Base-by-base conservation (phyloP, 805 yeast species). In the Kluyveromyces wickerhamii region DNA sequence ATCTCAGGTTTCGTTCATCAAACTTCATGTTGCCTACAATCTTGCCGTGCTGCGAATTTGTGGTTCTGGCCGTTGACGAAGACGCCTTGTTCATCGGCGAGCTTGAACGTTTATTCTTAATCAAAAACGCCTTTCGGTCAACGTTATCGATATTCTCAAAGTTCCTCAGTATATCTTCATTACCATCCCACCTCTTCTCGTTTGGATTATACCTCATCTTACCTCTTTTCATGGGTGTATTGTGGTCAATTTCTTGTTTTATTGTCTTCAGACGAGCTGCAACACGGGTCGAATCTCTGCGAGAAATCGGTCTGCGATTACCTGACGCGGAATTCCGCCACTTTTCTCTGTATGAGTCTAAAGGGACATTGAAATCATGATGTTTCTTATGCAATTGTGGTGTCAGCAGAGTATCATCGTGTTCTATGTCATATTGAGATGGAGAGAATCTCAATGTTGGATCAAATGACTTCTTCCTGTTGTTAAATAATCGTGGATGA, bases 11-110 rank as follows among this genome's bases (percentile, higher is more conserved):
- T 23, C 51, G 49, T 21, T 54, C 58, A 37, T 57, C 62, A 23
- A 55, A 51, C 38, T 49, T 46, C 62, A 57, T 57, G 25, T 48
- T 50, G 1, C 59, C 59, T 0, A 57, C 58, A 14, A 54, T 42
- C 38, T 48, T 48, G 8, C 39, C 37, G 23, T 38, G 35, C 11
- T 24, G 28, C 6, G 34, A 23, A 11, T 17, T 13, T 15, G 28
- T 14, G 12, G 30, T 15, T 18, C n/a, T 12, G 14, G 33, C 35
- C 3, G 31, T 29, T 20, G 38, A 16, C n/a, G 21, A 17, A n/a
- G 34, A 30, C 5, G 26, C 27, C 11, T 11, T 21, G 25, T 13
- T 19, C 25, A 30, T 5, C 2, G 33, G 33, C 2, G 33, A 30
- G 4, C 17, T 21, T 12, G 33, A 30, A 4, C 26, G 21, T 23